Evolutionary conservation across 768 basidiomycete genomes (phyloP).

Genomic region (Candolleomyces eurysporus): DNA sequence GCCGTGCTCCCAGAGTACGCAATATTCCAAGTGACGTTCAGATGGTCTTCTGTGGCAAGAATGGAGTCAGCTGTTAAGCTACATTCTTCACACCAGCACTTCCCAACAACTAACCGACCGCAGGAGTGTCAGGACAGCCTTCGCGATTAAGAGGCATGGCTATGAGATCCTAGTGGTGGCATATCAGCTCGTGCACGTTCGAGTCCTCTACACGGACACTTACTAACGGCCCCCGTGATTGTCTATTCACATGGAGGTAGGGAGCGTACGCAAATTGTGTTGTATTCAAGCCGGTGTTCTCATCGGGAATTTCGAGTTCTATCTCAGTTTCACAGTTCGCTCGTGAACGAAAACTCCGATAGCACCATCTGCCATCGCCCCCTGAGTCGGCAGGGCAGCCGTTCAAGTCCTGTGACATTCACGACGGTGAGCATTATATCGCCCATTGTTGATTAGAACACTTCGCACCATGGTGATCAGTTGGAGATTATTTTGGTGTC

Average conservation of each 20-base stretch:
- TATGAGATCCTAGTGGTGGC: slow-evolving; percentile 25
- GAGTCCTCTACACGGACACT: not conserved
- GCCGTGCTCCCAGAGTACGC: slow-evolving; percentile 22
- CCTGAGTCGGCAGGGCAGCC: not conserved
- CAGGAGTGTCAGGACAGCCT: slow-evolving; percentile 11
- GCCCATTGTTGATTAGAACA: no score
- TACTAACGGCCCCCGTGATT: slow-evolving; percentile 29
- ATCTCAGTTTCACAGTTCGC: not conserved
- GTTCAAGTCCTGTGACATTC: not conserved
- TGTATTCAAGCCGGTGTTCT: not conserved
- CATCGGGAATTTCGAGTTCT: not conserved
- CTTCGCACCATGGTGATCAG: no score
- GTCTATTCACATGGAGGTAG: slow-evolving; percentile 21
- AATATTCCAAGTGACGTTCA: slow-evolving; percentile 34
- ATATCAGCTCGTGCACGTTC: not conserved
- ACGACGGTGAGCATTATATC: not conserved
- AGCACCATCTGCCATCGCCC: not conserved
- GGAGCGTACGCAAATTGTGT: slow-evolving; percentile 24
- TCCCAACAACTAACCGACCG: not conserved
- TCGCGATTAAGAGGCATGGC: slow-evolving; percentile 31
- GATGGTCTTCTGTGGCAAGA: not conserved
- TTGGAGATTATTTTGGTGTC: no score
- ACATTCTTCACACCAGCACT: not conserved
- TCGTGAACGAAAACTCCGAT: not conserved
- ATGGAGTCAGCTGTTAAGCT: slow-evolving; percentile 1